Percentiles rank a stretch among this genome's conserved stretches.
Conservation (phyloP, 495 filamentous ascomycete species). For the Neurospora sp. region DNA sequence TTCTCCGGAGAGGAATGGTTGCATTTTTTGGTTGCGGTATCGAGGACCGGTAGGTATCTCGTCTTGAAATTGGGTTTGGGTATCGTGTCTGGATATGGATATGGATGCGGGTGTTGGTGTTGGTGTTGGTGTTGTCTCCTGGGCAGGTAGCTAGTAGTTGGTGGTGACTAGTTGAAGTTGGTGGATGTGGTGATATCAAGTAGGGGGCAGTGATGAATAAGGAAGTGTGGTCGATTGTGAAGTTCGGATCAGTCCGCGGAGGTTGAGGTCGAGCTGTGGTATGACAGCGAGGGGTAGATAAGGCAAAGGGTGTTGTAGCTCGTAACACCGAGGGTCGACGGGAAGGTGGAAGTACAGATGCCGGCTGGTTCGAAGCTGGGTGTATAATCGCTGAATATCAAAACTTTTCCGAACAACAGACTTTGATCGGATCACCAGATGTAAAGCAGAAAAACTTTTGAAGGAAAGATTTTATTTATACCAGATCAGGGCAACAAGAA, state of each 20-base stretch:
- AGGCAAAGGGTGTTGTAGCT: not conserved
- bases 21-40: not conserved
- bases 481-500: not conserved
- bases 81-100: not conserved
- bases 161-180: too few species aligned
- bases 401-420: not conserved
- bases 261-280: not conserved
- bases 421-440: not conserved
- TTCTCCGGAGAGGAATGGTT: conserved; percentile 7
- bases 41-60: too few species aligned
- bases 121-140: too few species aligned
- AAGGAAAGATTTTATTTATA: not conserved
- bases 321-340: not conserved
- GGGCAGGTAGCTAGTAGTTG: too few species aligned
- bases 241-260: not conserved
- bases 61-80: too few species aligned
- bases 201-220: not conserved
- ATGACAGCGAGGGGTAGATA: not conserved
- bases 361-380: not conserved
- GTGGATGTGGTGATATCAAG: not conserved
- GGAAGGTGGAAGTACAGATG: not conserved
- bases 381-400: not conserved
- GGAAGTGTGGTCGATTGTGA: not conserved
- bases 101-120: too few species aligned
- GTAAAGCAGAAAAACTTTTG: not conserved